Conservation (phyloP, 495 filamentous ascomycete genomes). For the Pseudoneurospora amorphoporcata region DNA sequence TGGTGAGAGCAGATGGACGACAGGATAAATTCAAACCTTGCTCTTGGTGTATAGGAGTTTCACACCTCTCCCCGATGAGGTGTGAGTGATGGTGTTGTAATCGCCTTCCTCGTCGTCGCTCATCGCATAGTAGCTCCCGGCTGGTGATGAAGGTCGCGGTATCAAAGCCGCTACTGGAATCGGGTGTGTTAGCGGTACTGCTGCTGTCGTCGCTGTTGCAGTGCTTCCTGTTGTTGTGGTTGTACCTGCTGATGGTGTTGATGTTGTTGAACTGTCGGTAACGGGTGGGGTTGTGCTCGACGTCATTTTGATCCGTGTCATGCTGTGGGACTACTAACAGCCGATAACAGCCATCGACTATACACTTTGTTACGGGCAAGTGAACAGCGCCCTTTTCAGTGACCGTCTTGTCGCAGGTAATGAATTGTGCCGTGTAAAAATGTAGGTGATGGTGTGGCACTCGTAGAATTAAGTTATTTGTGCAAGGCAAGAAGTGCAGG, state of each 20-base stretch:
- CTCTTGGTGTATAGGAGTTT: conserved; percentile 96
- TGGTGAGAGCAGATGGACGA: background rate
- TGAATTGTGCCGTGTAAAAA: background rate
- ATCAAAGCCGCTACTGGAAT: background rate
- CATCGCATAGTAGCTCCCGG: conserved; percentile 90
- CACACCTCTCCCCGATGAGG: conserved; percentile 68
- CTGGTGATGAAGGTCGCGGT: conserved; percentile 50
- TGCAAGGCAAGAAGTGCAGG: background rate
- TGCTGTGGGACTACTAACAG: background rate
- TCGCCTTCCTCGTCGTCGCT: conserved; percentile 94
- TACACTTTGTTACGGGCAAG: background rate
- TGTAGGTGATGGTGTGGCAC: background rate
- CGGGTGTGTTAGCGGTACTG: background rate
- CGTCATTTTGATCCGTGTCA: background rate
- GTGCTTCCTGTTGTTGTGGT: background rate
- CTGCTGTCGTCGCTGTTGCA: background rate
- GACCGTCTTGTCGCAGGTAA: background rate
- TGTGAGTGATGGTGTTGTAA: conserved; percentile 90
- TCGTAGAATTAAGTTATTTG: background rate
- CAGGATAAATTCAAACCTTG: conserved; percentile 49
- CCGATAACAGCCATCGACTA: background rate
- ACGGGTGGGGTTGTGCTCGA: background rate
- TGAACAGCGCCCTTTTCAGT: background rate
- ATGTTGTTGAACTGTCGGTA: background rate
- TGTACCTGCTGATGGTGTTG: background rate